These are phyloP conservation scores for Juglanconis sp. DNA, from an alignment of 2,329 filamentous ascomycete species.

Conservation along the genomic window DNA sequence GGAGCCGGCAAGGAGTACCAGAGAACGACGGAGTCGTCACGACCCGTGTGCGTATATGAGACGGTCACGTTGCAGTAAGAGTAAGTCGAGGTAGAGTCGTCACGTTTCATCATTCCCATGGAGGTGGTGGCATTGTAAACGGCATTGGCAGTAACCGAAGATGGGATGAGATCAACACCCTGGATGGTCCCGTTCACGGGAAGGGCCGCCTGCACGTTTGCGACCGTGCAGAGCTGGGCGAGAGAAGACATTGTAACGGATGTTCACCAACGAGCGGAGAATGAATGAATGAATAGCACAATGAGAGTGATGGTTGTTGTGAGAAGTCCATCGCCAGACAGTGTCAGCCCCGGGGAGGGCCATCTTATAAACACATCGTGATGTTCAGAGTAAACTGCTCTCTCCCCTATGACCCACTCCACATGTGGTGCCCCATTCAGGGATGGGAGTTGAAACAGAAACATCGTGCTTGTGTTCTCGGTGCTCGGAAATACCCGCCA, in stretches of 20 bases:
- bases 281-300: neutral
- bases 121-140: conserved; percentile 33
- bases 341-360: too few relatives aligned
- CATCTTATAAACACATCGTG: neutral
- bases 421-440: neutral
- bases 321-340: neutral
- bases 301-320: neutral
- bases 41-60: conserved; percentile 32
- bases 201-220: conserved; percentile 38
- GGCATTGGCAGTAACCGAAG: conserved; percentile 35
- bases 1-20: conserved; percentile 33
- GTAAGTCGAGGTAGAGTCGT: conserved; percentile 22
- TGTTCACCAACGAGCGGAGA: neutral
- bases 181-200: conserved; percentile 39
- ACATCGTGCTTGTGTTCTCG: neutral
- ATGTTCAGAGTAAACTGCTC: neutral
- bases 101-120: conserved; percentile 13
- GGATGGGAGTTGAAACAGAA: neutral
- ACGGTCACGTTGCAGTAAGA: conserved; percentile 35
- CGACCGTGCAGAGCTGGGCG: conserved; percentile 38
- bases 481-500: neutral
- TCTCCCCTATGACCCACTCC: neutral
- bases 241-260: conserved; percentile 27
- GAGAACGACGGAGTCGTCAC: conserved; percentile 30
- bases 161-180: conserved; percentile 39